Percentiles rank a stretch among this genome's conserved stretches.
phyloP scores from a whole-genome alignment of 2,329 filamentous ascomycete species.

The Fusarium sterilihyphosum region DNA sequence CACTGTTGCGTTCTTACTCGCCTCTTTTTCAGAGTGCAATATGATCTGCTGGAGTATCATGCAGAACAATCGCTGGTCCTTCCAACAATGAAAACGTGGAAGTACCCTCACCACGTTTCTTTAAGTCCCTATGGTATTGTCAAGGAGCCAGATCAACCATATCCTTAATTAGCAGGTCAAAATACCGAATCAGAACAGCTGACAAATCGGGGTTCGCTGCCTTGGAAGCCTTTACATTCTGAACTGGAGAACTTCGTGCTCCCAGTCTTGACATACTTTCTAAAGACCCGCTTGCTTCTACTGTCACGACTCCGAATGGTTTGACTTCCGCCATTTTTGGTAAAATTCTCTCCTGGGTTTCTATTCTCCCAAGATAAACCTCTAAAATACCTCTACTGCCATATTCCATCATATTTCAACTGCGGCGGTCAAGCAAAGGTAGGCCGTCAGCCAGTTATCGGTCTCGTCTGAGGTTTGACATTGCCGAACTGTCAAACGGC shows the following conservation, averaged over 20 bases:
- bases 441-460: slow-evolving; percentile 13
- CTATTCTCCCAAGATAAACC: neutral
- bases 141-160: neutral
- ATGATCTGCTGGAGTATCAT: neutral
- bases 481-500: slow-evolving; percentile 45
- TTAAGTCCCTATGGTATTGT: neutral
- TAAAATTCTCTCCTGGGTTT: neutral
- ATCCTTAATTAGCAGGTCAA: neutral
- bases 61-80: neutral
- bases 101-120: neutral
- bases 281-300: neutral
- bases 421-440: neutral
- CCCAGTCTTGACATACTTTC: neutral
- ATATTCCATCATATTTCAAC: neutral
- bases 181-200: neutral
- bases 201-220: neutral
- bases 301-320: neutral
- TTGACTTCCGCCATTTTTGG: neutral
- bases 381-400: neutral
- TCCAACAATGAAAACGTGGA: neutral
- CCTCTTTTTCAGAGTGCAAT: neutral
- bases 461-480: slow-evolving; percentile 29
- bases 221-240: neutral
- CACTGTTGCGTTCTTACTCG: neutral
- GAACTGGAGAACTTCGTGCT: neutral